These are phyloP conservation scores for Dictyostelium discoideum DNA, from an alignment of 78 protist genomes.

Conservation along the genomic window dicty_2.7 NC_007090.3:1132501-1133000, in stretches of 20 bases:
- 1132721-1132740: not conserved
- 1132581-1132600: slow-evolving; percentile 62
- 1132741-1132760: not conserved
- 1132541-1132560: slow-evolving; percentile 32
- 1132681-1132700: not conserved
- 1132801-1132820: slow-evolving; percentile 25
- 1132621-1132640: not conserved
- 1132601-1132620: not conserved
- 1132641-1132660: not conserved
- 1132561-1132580: slow-evolving; percentile 35
- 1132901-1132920: not conserved
- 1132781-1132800: slow-evolving; percentile 40
- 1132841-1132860: slow-evolving; percentile 46
- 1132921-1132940: slow-evolving; percentile 3
- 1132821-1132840: slow-evolving; percentile 41
- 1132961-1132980: slow-evolving; percentile 5
- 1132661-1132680: not conserved
- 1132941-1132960: not conserved
- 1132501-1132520: slow-evolving; percentile 29
- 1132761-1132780: not conserved
- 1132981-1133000: not conserved
- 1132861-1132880: slow-evolving; percentile 71
- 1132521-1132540: slow-evolving; percentile 21
- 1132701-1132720: not conserved
- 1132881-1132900: not conserved